Evolutionary conservation across 257 asterid genomes (phyloP).

Genomic region (Solanum chaucha): DNA sequence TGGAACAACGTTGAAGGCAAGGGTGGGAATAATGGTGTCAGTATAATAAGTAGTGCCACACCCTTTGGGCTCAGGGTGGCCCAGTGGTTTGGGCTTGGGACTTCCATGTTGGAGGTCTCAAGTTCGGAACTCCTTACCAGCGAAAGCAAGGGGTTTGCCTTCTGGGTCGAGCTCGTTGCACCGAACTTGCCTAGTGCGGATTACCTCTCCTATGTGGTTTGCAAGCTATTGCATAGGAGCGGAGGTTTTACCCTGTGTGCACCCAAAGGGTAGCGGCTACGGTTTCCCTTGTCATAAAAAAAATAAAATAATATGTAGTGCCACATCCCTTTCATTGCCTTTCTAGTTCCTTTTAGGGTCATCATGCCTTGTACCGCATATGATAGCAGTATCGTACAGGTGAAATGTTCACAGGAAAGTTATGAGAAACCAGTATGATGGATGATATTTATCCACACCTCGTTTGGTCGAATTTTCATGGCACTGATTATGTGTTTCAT

Average conservation of each 20-base stretch:
- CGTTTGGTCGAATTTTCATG: not conserved
- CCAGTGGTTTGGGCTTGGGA: no score
- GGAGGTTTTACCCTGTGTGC: no score
- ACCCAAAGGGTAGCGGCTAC: no score
- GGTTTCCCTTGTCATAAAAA: no score
- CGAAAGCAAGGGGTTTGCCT: no score
- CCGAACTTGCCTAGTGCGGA: no score
- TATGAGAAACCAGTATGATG: not conserved
- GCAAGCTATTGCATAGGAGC: no score
- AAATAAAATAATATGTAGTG: not conserved
- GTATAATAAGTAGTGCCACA: not conserved
- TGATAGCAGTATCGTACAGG: not conserved
- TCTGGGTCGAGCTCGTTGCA: no score
- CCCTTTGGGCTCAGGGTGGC: not conserved
- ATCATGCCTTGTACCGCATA: not conserved
- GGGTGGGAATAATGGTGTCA: not conserved
- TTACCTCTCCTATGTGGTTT: no score
- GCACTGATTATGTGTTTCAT: not conserved
- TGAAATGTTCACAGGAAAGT: not conserved
- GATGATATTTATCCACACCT: not conserved
- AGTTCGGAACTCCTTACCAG: no score
- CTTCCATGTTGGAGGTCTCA: no score
- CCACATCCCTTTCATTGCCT: not conserved
- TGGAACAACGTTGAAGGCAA: not conserved
- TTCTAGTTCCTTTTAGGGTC: not conserved